Evolutionary conservation across 352 stramenopile species (phyloP), one percentile per base, ranked within the genome.

Genomic region (Phytophthora sp.): DNA sequence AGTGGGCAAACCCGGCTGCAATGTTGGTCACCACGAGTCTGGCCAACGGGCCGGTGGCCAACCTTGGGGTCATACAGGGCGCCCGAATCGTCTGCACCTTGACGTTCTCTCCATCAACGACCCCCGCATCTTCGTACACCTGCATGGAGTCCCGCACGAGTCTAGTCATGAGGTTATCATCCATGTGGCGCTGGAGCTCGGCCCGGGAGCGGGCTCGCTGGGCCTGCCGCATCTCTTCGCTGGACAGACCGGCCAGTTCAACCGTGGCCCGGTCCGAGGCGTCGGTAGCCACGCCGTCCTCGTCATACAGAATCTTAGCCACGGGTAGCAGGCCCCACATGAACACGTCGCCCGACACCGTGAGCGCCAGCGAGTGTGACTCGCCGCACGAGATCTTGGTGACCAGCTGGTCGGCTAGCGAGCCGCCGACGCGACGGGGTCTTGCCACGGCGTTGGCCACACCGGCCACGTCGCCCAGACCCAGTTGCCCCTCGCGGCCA

Each of bases 281-380:
- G 54, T 80, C 69, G 13, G 46, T 53, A 21, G 38, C 54, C 38
- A 30, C 33, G 13, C 39, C 66, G 13, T 70, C 52, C 50, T 73
- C 79, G 49, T 77, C 70, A 46, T 80, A 49, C 62, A 77, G 74
- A 13, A 81, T 59, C 33, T 85, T 73, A 29, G 69, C 77, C 55
- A 91, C 79, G 1, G 85, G 86, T 0, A 94, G 50, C 21, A 94
- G 65, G 0, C 86, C 86, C 82, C 79, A 93, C 80, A 91, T 87
- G 54, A 91, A 91, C 12, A 94, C 79, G 31, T 90, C 74, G 15
- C 84, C 84, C 1, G 72, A 70, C 33, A 77, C 60, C 4, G 68
- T 82, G 46, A 89, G 66, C 16, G 82, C 82, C 56, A 94, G 61
- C 49, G 84, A 91, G 62, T 94, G 86, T 36, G 84, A 86, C 56